Conservation (phyloP, 148 eudicot genomes). For the Arbutus unedo region DNA sequence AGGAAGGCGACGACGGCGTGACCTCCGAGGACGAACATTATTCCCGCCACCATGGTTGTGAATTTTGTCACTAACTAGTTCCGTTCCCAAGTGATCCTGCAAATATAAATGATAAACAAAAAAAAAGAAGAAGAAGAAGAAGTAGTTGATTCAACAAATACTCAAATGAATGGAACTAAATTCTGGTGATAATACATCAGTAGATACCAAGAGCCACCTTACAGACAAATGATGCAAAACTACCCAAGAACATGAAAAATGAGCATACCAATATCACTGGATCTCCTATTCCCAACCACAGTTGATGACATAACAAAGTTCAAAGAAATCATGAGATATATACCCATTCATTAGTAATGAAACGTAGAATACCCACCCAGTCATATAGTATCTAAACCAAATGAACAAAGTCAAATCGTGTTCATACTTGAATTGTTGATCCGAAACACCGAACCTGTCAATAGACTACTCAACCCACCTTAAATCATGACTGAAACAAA, state of each 20-base stretch:
- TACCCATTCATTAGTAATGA: background rate
- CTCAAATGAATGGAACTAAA: background rate
- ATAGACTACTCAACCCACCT: background rate
- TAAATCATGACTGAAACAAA: constrained; percentile 1
- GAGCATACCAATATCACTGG: background rate
- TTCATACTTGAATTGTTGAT: constrained; percentile 1
- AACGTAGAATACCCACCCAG: background rate
- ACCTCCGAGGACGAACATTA: constrained; percentile 34
- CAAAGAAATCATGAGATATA: background rate
- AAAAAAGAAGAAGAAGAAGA: background rate
- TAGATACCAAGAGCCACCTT: background rate
- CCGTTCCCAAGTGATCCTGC: constrained; percentile 37
- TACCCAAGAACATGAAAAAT: background rate
- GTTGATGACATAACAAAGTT: background rate
- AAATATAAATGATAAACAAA: constrained; percentile 10
- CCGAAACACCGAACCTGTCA: background rate
- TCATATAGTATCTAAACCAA: background rate
- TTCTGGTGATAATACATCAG: background rate
- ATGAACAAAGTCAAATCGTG: constrained; percentile 7
- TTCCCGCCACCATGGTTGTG: constrained; percentile 35
- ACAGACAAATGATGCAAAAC: background rate
- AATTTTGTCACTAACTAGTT: constrained; percentile 22
- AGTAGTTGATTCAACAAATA: background rate
- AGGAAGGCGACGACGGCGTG: constrained; percentile 50
- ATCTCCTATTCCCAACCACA: background rate